Conservation (phyloP, 1,284 basidiomycete species). For the Neonothopanus nambi region DNA sequence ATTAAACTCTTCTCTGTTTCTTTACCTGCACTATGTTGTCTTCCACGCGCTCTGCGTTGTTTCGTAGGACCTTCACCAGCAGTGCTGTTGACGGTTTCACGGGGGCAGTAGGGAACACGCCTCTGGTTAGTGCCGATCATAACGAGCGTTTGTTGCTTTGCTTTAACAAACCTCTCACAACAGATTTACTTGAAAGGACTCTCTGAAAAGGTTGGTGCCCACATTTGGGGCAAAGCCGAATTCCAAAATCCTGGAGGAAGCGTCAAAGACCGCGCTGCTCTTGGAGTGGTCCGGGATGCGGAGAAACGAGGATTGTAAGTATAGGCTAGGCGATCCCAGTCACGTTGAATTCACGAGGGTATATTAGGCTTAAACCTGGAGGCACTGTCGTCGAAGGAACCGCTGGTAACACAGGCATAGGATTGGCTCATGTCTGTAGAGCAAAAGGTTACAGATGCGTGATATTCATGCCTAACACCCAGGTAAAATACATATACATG, state of each 20-base stretch:
- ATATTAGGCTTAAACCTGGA: slow-evolving; percentile 77
- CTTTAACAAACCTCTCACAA: slow-evolving; percentile 7
- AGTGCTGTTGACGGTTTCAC: slow-evolving; percentile 78
- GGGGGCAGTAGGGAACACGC: slow-evolving; percentile 93
- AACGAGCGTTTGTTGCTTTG: slow-evolving; percentile 7
- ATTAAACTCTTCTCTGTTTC: not conserved
- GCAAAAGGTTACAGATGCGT: slow-evolving; percentile 95
- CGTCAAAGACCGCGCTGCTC: slow-evolving; percentile 96
- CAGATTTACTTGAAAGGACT: slow-evolving; percentile 85
- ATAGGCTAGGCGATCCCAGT: not conserved
- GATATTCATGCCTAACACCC: slow-evolving; percentile 99
- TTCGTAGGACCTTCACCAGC: slow-evolving; percentile 50
- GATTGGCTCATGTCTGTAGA: slow-evolving; percentile 93
- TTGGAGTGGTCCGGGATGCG: slow-evolving; percentile 88
- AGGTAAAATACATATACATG: slow-evolving; percentile 52
- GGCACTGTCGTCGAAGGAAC: slow-evolving; percentile 98
- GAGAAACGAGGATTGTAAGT: slow-evolving; percentile 81
- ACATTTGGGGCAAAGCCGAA: slow-evolving; percentile 94
- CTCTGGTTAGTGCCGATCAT: slow-evolving; percentile 63
- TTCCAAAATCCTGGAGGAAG: slow-evolving; percentile 99
- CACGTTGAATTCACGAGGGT: not conserved
- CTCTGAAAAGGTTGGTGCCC: slow-evolving; percentile 88
- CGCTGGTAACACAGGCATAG: slow-evolving; percentile 98
- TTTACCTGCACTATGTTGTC: slow-evolving; percentile 40
- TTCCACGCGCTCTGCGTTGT: slow-evolving; percentile 31